phyloP scores from a whole-genome alignment of 805 yeast genomes.

The Ogataea ganodermae region DNA sequence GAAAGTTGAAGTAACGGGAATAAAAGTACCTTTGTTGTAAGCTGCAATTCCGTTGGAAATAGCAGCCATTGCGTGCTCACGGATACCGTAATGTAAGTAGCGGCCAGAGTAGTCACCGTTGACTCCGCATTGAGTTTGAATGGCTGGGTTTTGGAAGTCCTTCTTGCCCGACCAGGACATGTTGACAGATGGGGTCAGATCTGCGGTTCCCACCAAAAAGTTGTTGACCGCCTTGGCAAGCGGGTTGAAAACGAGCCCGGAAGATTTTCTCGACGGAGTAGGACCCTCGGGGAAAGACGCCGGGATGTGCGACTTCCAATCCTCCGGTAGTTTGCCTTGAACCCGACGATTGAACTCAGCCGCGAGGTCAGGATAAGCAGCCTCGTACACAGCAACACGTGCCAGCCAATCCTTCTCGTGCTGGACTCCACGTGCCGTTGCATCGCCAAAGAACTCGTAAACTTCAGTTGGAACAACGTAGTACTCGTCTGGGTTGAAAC shows the following conservation, averaged over 20 bases:
- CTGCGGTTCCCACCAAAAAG: conserved; percentile 95
- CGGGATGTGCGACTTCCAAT: conserved; percentile 83
- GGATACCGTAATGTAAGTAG: conserved; percentile 94
- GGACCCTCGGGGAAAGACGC: conserved; percentile 78
- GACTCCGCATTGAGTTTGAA: conserved; percentile 46
- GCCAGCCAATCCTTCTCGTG: conserved; percentile 74
- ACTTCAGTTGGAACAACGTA: conserved; percentile 86
- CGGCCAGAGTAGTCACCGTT: conserved; percentile 85
- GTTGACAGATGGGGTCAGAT: conserved; percentile 88
- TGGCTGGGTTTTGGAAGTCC: conserved; percentile 87
- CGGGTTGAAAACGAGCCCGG: conserved; percentile 75
- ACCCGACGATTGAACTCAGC: conserved; percentile 79
- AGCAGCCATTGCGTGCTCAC: conserved; percentile 99
- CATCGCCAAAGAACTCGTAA: conserved; percentile 61
- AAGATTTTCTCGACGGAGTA: conserved; percentile 90
- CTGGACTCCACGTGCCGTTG: conserved; percentile 60
- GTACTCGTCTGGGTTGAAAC: conserved; percentile 81
- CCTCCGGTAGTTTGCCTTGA: conserved; percentile 71
- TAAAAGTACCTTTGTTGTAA: conserved; percentile 88
- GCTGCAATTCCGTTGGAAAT: conserved; percentile 96
- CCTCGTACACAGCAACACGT: conserved; percentile 57
- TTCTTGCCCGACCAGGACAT: conserved; percentile 80
- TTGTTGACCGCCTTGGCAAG: conserved; percentile 61
- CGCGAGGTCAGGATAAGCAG: conserved; percentile 74
- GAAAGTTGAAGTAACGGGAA: conserved; percentile 50